Percentiles rank a stretch among this genome's conserved stretches.
These are phyloP conservation scores for Eleusine coracana DNA, from an alignment of 176 grass and related monocot genomes.

Conservation along the genomic window DNA sequence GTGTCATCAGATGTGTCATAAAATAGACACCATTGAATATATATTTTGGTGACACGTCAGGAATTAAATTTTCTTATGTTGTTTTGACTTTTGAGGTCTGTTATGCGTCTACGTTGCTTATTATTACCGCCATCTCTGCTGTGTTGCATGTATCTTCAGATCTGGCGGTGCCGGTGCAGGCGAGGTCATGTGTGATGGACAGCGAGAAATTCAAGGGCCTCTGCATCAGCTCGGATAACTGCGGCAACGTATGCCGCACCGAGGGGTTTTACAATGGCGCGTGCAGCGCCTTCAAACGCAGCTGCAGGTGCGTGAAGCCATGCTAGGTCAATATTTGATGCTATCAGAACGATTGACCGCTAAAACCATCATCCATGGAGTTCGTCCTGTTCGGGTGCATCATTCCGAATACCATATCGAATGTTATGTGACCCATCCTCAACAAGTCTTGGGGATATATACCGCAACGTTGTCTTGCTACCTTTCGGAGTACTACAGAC, in stretches of 20 bases:
- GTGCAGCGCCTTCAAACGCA: slow-evolving; percentile 36
- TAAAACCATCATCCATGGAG: neutral
- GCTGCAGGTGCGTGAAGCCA: slow-evolving; percentile 48
- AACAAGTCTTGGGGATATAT: too few species aligned
- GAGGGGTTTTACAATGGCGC: slow-evolving; percentile 49
- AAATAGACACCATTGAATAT: neutral
- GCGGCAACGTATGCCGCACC: slow-evolving; percentile 45
- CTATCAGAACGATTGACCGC: neutral
- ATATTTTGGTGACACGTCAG: neutral
- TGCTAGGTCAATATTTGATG: slow-evolving; percentile 15
- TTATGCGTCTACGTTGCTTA: neutral
- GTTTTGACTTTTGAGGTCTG: neutral
- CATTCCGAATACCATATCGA: neutral
- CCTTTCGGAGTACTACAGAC: too few species aligned
- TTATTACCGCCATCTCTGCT: neutral
- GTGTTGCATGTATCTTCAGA: slow-evolving; percentile 30
- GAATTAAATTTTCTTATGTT: neutral
- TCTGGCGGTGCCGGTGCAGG: slow-evolving; percentile 39
- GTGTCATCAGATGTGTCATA: neutral
- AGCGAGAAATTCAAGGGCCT: slow-evolving; percentile 51
- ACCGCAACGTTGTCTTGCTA: too few species aligned
- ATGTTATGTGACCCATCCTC: neutral
- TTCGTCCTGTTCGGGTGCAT: neutral
- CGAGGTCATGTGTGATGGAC: slow-evolving; percentile 41
- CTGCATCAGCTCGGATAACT: slow-evolving; percentile 41